Percentiles rank a stretch among this genome's conserved stretches.
phyloP scores from a whole-genome alignment of 2,329 filamentous ascomycete genomes.

The Botrytis squamosa region DNA sequence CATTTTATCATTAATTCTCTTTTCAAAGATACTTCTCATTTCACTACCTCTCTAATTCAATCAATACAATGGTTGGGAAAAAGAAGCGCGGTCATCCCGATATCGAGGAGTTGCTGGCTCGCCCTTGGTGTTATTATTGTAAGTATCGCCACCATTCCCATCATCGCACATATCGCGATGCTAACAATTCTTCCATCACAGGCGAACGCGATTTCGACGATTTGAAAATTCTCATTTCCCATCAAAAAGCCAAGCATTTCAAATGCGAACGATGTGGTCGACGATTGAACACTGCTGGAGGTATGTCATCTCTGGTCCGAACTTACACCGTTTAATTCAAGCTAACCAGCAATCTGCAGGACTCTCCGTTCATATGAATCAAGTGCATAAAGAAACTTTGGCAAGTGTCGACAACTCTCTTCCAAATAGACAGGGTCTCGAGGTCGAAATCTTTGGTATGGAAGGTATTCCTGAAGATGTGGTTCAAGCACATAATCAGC shows the following conservation, averaged over 20 bases:
- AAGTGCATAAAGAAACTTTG: slow-evolving; percentile 94
- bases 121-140: slow-evolving; percentile 99
- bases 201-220: slow-evolving; percentile 97
- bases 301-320: slow-evolving; percentile 50
- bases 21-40: background rate
- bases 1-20: background rate
- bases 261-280: slow-evolving; percentile 91
- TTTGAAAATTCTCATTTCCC: slow-evolving; percentile 90
- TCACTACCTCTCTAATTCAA: background rate
- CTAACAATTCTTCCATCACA: slow-evolving; percentile 37
- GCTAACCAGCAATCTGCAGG: slow-evolving; percentile 50
- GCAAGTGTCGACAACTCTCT: slow-evolving; percentile 88
- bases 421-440: slow-evolving; percentile 77
- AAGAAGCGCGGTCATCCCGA: slow-evolving; percentile 86
- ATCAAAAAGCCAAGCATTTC: slow-evolving; percentile 99
- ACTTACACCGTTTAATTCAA: background rate
- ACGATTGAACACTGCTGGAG: slow-evolving; percentile 89
- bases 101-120: slow-evolving; percentile 80
- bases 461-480: slow-evolving; percentile 91
- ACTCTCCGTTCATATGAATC: slow-evolving; percentile 94
- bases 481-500: slow-evolving; percentile 77
- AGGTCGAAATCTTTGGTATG: slow-evolving; percentile 98
- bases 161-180: slow-evolving; percentile 1
- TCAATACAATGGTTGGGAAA: slow-evolving; percentile 66
- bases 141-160: slow-evolving; percentile 30